A percentile compares a stretch with the other conserved stretches of the same genome.
phyloP scores from a whole-genome alignment of 345 rosid genomes.

The Aurinia saxatilis region DNA sequence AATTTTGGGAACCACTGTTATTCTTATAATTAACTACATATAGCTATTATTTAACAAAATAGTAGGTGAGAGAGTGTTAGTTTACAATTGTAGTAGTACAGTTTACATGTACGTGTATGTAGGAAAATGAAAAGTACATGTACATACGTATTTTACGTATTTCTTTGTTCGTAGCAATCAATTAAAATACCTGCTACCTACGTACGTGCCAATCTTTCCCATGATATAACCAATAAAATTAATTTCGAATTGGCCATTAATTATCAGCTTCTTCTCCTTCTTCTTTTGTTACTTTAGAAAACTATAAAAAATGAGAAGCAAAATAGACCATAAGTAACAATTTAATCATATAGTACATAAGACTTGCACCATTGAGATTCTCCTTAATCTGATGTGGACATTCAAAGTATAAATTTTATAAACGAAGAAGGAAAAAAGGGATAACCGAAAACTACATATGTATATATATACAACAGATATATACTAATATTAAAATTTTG shows the following conservation, averaged over 20 bases:
- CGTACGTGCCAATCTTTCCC: not conserved
- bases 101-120: not conserved
- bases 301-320: not conserved
- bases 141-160: not conserved
- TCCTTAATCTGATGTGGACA: slow-evolving; percentile 7
- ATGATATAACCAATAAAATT: not conserved
- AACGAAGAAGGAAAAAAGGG: not conserved
- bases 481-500: not conserved
- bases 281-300: not conserved
- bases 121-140: not conserved
- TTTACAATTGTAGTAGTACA: not conserved
- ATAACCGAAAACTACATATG: not conserved
- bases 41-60: too few species aligned
- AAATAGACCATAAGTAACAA: not conserved
- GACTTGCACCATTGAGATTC: slow-evolving; percentile 6
- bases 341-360: not conserved
- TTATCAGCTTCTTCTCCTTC: not conserved
- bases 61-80: too few species aligned
- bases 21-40: too few species aligned
- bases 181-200: not conserved
- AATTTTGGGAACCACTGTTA: too few species aligned
- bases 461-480: not conserved
- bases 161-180: not conserved
- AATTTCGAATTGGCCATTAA: not conserved
- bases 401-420: not conserved